A percentile compares a stretch with the other conserved stretches of the same genome.
These are phyloP conservation scores for Xerocomellus amylosporus DNA, from an alignment of 768 basidiomycete species.

Conservation along the genomic window DNA sequence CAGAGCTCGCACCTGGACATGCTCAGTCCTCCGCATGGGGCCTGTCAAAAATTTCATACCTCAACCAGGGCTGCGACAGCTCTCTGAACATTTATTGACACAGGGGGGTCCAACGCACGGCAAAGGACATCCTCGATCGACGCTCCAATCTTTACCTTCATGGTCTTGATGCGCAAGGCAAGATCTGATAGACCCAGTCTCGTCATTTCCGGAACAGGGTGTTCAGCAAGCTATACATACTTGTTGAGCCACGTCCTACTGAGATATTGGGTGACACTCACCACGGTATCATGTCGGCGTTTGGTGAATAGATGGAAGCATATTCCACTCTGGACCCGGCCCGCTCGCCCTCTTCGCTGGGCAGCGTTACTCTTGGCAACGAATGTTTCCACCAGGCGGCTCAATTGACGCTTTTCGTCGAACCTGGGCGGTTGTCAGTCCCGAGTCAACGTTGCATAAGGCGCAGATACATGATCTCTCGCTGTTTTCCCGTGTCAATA, in stretches of 20 bases:
- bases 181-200: constrained; percentile 90
- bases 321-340: constrained; percentile 83
- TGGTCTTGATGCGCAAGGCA: constrained; percentile 87
- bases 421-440: constrained; percentile 49
- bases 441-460: neutral
- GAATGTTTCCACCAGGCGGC: constrained; percentile 86
- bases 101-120: constrained; percentile 86
- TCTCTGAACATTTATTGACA: constrained; percentile 80
- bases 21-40: neutral
- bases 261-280: constrained; percentile 22
- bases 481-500: constrained; percentile 90
- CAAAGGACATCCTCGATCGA: constrained; percentile 90
- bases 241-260: neutral
- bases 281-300: constrained; percentile 77
- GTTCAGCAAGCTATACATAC: constrained; percentile 68
- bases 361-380: constrained; percentile 89
- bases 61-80: constrained; percentile 91
- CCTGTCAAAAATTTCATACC: constrained; percentile 36
- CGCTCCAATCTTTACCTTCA: constrained; percentile 80
- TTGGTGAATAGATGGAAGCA: constrained; percentile 97
- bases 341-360: constrained; percentile 86
- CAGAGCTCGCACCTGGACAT: constrained; percentile 72
- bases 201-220: constrained; percentile 94
- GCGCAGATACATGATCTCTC: constrained; percentile 75
- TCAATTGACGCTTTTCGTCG: constrained; percentile 96